phyloP scores from a whole-genome alignment of 1,284 basidiomycete genomes.

The Stygiomarasmius scandens region DNA sequence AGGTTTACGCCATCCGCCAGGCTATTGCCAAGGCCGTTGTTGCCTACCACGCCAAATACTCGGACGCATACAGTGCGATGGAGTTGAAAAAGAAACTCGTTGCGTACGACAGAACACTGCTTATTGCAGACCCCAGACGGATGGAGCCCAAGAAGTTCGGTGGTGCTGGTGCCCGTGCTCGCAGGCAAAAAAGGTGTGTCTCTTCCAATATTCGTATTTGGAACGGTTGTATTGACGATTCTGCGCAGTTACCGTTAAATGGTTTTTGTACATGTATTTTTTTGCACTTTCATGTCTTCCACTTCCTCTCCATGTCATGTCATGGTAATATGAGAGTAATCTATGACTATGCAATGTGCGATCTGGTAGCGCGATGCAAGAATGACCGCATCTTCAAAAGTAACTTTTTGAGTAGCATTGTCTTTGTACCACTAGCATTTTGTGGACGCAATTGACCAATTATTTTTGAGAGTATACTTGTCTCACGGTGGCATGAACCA shows the following conservation, averaged over 20 bases:
- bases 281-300: constrained; percentile 47
- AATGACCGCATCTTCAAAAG: no score
- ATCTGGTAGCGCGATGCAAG: neutral
- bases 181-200: constrained; percentile 89
- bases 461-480: no score
- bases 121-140: constrained; percentile 98
- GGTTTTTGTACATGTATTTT: constrained; percentile 34
- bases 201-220: constrained; percentile 3
- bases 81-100: constrained; percentile 97
- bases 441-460: no score
- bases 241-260: constrained; percentile 84
- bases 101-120: constrained; percentile 90
- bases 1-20: constrained; percentile 99
- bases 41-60: constrained; percentile 98
- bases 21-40: constrained; percentile 98
- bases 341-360: constrained; percentile 3
- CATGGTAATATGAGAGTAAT: constrained; percentile 47
- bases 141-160: constrained; percentile 99
- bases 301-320: constrained; percentile 48
- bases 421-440: no score
- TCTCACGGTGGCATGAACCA: no score
- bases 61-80: constrained; percentile 96
- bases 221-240: constrained; percentile 13
- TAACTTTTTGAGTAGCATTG: neutral
- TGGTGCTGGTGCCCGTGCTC: constrained; percentile 93